phyloP scores from a whole-genome alignment of 306 rosid genomes.

The Parietaria judaica region DNA sequence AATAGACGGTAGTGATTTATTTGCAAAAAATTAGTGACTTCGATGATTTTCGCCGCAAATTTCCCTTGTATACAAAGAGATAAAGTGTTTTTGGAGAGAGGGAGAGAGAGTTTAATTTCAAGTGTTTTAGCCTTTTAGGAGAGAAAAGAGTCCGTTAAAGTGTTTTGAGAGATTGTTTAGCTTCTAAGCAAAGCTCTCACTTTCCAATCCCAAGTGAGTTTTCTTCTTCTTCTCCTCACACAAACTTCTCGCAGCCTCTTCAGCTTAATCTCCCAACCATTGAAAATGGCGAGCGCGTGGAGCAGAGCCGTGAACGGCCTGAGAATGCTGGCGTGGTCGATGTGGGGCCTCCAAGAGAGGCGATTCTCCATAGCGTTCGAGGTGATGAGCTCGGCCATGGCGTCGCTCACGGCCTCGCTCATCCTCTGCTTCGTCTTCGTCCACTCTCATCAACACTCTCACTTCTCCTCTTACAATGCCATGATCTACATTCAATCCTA shows the following conservation, averaged over 20 bases:
- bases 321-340: conserved; percentile 32
- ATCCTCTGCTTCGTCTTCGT: conserved; percentile 21
- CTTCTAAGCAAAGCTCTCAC: not conserved
- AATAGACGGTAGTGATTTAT: no score
- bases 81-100: no score
- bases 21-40: no score
- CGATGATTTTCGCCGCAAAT: no score
- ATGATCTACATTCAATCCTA: conserved; percentile 22
- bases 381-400: conserved; percentile 31
- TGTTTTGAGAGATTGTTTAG: not conserved
- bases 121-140: no score
- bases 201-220: not conserved
- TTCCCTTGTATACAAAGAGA: no score
- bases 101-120: not conserved
- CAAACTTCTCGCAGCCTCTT: no score
- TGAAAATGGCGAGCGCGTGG: conserved; percentile 33
- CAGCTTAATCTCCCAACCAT: not conserved
- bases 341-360: conserved; percentile 58
- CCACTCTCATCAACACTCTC: conserved; percentile 1
- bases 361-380: conserved; percentile 42
- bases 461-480: conserved; percentile 3
- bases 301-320: conserved; percentile 33
- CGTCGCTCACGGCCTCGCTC: conserved; percentile 34
- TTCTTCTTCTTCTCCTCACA: not conserved
- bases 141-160: no score